These are phyloP conservation scores for Rhizopus sp. DNA, from an alignment of 371 early-diverging fungal species.

Conservation along the genomic window DNA sequence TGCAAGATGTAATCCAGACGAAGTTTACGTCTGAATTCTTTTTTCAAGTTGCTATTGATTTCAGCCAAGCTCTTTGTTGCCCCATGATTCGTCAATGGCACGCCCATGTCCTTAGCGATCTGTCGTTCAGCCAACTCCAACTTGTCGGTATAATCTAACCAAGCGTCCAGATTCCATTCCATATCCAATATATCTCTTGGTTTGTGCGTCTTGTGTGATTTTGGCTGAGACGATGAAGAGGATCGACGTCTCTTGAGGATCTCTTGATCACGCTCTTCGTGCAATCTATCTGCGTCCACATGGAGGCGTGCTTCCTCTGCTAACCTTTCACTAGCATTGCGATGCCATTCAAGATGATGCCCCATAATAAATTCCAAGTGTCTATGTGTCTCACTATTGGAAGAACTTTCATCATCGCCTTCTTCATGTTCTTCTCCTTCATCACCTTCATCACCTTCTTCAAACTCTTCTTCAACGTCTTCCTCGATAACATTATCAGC, in stretches of 20 bases:
- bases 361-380: no score
- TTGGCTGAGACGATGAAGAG: conserved; percentile 6
- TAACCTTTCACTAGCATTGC: no score
- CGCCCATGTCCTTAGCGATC: conserved; percentile 27
- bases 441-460: conserved; percentile 20
- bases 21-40: conserved; percentile 50
- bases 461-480: conserved; percentile 20
- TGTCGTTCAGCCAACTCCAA: conserved; percentile 30
- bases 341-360: no score
- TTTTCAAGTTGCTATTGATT: conserved; percentile 22
- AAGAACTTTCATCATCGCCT: conserved; percentile 11
- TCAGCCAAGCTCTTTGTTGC: not conserved
- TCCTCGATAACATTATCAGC: conserved; percentile 17
- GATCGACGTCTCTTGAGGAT: conserved; percentile 18
- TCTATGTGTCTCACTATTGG: not conserved
- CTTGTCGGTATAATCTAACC: conserved; percentile 33
- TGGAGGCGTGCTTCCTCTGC: no score
- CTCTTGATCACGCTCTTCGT: not conserved
- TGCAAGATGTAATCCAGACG: conserved; percentile 83
- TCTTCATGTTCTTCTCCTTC: conserved; percentile 13
- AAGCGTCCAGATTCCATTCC: conserved; percentile 35
- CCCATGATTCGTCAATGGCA: conserved; percentile 11
- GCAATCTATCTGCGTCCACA: not conserved
- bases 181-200: conserved; percentile 40
- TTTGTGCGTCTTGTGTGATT: conserved; percentile 1